Base-by-base conservation (phyloP, 306 rosid genomes). In the Vigna unguiculata region DNA sequence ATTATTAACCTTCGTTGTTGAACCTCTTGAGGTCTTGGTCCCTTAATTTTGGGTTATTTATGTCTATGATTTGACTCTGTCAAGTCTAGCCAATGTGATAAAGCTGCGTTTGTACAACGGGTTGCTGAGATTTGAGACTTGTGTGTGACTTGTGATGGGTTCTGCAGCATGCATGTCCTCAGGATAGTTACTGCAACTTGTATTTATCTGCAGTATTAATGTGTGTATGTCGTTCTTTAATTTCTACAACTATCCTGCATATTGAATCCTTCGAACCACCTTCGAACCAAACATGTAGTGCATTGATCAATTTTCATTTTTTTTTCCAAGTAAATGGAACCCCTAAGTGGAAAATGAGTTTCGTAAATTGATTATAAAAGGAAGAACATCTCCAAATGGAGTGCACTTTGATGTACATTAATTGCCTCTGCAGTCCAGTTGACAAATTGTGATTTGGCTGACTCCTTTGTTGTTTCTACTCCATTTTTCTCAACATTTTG, bases 131-230 rank as follows among this genome's bases (percentile, higher is more conserved):
- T 83, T 65, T 77, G 16, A 81, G 40, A 34, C 40, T 34, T 34
- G 52, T 71, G 46, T 81, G 85, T 81, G 83, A 72, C 85, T 72
- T 77, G 83, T 61, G 86, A 57, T 79, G 75, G 83, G 74, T 40
- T 69, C 75, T 85, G 85, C 80, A 69, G 24, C 78, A 9, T 72
- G 79, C 57, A 55, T 79, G 55, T 41, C 45, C 59, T 71, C 63
- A 20, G 61, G 58, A 40, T 83, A n/a, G 75, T 24, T 71, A 72
- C 76, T 58, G 69, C 75, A 57, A 24, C 16, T 70, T 73, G 15
- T 75, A 28, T 78, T 65, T 83, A 74, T 67, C 73, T 76, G 45
- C 30, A 17, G 43, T 14, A 60, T 75, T 69, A 63, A 52, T 69
- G 47, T 49, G 53, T 71, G 74, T 51, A 75, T 81, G 48, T 63